phyloP scores from a whole-genome alignment of 257 asterid species.

The Haberlea rhodopensis region DNA sequence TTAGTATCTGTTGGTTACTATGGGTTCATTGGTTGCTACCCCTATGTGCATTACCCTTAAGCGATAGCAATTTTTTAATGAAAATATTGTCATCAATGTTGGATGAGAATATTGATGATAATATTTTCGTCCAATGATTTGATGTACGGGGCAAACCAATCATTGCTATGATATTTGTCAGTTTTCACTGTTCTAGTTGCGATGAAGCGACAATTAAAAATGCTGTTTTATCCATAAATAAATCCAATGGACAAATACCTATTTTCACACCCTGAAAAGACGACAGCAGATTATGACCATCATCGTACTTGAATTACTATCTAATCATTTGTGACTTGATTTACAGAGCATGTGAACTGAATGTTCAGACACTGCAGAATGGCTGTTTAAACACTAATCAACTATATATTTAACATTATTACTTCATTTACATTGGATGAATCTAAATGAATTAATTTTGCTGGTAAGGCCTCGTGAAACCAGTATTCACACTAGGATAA shows the following conservation, averaged over 20 bases:
- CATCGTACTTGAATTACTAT: conserved; percentile 52
- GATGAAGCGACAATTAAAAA: conserved; percentile 14
- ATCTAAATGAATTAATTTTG: conserved; percentile 3
- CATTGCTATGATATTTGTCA: neutral
- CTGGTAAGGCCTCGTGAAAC: conserved; percentile 1
- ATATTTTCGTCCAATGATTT: no score
- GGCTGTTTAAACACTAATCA: no score
- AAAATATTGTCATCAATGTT: no score
- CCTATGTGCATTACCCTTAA: no score
- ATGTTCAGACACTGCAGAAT: no score
- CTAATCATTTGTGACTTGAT: conserved; percentile 50
- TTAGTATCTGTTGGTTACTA: conserved; percentile 22
- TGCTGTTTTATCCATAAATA: neutral
- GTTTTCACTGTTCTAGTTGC: neutral
- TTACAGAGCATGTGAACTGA: conserved; percentile 51
- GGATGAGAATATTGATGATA: no score
- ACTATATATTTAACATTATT: no score
- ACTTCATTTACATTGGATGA: neutral
- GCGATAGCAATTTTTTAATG: no score
- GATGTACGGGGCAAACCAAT: no score
- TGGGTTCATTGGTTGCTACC: no score
- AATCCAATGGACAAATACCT: neutral
- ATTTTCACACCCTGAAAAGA: conserved; percentile 26
- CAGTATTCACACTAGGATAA: conserved; percentile 6
- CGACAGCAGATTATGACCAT: no score